Evolutionary conservation across 169 alveolate species (phyloP), one percentile per base, ranked within the genome.

Genomic region (Plasmodium adleri): DNA sequence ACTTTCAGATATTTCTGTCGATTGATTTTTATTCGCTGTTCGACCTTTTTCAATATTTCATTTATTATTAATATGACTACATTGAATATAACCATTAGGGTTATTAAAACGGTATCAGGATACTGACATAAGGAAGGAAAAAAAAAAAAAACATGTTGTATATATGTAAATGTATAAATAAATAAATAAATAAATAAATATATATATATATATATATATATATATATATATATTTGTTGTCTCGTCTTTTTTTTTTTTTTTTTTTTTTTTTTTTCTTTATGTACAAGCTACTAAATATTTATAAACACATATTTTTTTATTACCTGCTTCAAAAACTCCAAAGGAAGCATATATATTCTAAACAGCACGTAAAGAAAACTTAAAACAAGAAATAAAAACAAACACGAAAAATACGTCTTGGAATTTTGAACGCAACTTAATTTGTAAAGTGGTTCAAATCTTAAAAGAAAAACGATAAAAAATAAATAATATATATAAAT

Each of bases 1-100:
- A 88, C 88, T 67, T 68, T 74, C 72, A 88, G 66, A 60, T 75
- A 88, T 62, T 88, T 88, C 49, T 88, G 93, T 15, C 74, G 45
- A 26, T 76, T 66, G 47, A 56, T 70, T 74, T 88, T 74, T 52
- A 50, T 52, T 70, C 63, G 74, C 20, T 78, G 49, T 49, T 88
- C 93, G 1, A 88, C 72, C 6, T 47, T 4, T 72, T 88, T 88
- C 47, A 88, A 43, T 5, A 68, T 54, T 49, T 88, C 93, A 49
- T 74, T 76, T 50, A 22, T 68, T 54, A 47, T 39, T 22, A 88
- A 28, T 63, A 76, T 49, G 32, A 70, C 47, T 20, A 52, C 32
- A 26, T 63, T 49, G 45, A 54, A 76, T 1, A 64, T 47, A 9
- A 28, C 63, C 32, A 58, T 39, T 20, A 88, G 26, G 50, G 75